These are phyloP conservation scores for Venturia effusa DNA, from an alignment of 2,329 filamentous ascomycete species.

Conservation along the genomic window DNA sequence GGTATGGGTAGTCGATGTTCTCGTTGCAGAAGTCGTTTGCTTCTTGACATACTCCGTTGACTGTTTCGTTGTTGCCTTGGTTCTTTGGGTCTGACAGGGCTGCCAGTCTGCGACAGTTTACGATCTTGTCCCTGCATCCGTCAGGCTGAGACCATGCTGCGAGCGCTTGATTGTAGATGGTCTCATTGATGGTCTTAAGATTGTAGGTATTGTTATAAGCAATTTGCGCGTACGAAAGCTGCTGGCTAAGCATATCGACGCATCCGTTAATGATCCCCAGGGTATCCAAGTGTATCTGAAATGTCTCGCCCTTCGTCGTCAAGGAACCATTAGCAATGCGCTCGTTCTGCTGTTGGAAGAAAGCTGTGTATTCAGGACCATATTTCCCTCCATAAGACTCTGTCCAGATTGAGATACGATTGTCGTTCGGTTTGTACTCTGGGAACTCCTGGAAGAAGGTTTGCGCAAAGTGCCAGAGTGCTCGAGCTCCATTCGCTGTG, in stretches of 20 bases:
- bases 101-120: constrained; percentile 38
- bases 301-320: constrained; percentile 23
- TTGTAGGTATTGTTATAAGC: constrained; percentile 50
- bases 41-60: constrained; percentile 30
- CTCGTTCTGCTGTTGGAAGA: constrained; percentile 47
- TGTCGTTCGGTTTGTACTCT: constrained; percentile 15
- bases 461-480: constrained; percentile 50
- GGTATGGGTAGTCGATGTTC: constrained; percentile 35
- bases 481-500: constrained; percentile 42
- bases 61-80: constrained; percentile 24
- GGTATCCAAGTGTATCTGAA: constrained; percentile 36
- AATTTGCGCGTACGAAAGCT: constrained; percentile 37
- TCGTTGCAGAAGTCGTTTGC: constrained; percentile 36
- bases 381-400: constrained; percentile 48
- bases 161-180: constrained; percentile 35
- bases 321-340: constrained; percentile 33
- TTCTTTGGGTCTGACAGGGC: constrained; percentile 39
- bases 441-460: constrained; percentile 43
- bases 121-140: constrained; percentile 45
- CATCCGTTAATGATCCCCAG: constrained; percentile 47
- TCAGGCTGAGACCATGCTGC: constrained; percentile 33
- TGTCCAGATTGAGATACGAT: constrained; percentile 21
- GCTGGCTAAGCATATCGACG: constrained; percentile 39
- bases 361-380: constrained; percentile 44
- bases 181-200: constrained; percentile 40